Evolutionary conservation across 305 asterid species (phyloP), one percentile per base, ranked within the genome.

Genomic region (Fraxinus platypoda): DNA sequence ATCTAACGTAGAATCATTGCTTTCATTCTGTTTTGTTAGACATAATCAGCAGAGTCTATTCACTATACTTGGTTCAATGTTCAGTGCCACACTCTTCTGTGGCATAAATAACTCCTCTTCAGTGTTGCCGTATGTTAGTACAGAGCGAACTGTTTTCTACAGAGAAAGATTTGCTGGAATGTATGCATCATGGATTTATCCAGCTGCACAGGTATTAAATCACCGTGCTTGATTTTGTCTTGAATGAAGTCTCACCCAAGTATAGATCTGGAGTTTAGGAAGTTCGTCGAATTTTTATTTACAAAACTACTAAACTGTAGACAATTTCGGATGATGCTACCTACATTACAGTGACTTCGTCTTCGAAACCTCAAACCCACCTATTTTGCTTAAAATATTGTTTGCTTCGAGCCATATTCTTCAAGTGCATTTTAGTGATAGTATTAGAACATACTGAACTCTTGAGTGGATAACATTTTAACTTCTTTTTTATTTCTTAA

Each of bases 141-240:
- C 83, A 30, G 92, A 87, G 79, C 83, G 87, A 75, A 86, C 83
- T 35, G 91, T 89, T 78, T 78, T 89, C 41, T 89, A 89, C 79
- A 85, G 92, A 79, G 92, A 89, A 75, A 84, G 80, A 64, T 89
- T 89, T 75, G 83, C 92, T 2, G 90, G 92, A 81, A 89, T 89
- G 92, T 89, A 89, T 68, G 89, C 92, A 78, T 85, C 92, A 1
- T 86, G 90, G 92, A 89, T 90, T 66, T 87, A 84, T 74, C 83
- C 91, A 74, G 81, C 84, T 13, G 90, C 89, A n/a, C 89, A 83
- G 87, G 87, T 85, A 78, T 59, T 41, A 11, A 59, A 19, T 59
- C 8, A 59, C 19, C 13, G 68, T 49, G 62, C 62, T 49, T 15
- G 62, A 49, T 49, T 49, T 43, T 43, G 54, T 43, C 54, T 43